phyloP scores from a whole-genome alignment of 1,139 yeast species.

The Yamadazyma jaroonii region DNA sequence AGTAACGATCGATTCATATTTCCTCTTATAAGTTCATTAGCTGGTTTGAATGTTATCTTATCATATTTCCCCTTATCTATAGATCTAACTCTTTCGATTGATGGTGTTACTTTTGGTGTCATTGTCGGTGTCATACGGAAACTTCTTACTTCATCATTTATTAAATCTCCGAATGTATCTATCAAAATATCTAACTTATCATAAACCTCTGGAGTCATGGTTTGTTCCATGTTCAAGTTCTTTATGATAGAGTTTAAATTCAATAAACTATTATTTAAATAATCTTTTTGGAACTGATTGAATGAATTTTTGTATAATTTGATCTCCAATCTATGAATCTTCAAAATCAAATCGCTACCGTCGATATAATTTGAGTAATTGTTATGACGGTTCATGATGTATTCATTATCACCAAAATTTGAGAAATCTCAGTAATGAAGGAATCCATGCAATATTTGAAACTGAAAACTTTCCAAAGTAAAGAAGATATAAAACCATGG shows the following conservation, averaged over 20 bases:
- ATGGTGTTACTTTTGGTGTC: constrained; percentile 1
- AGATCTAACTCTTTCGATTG: background rate
- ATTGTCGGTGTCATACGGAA: no score
- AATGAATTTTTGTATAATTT: constrained; percentile 3
- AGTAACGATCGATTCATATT: constrained; percentile 2
- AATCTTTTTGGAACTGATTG: constrained; percentile 12
- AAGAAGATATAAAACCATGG: constrained; percentile 65
- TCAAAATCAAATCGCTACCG: constrained; percentile 1
- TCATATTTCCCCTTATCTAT: no score
- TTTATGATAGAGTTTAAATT: constrained; percentile 7
- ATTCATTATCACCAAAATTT: background rate
- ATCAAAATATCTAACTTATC: constrained; percentile 4
- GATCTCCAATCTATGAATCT: background rate
- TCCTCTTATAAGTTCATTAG: no score
- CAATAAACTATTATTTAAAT: constrained; percentile 9
- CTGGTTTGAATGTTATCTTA: no score
- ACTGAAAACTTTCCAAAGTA: constrained; percentile 15
- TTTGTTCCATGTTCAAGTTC: background rate
- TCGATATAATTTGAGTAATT: background rate
- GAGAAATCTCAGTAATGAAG: background rate
- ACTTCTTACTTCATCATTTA: constrained; percentile 2
- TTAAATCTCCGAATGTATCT: constrained; percentile 4
- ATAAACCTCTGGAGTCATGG: constrained; percentile 1
- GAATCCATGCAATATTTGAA: background rate
- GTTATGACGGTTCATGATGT: background rate